Evolutionary conservation across 352 stramenopile genomes (phyloP).

Genomic region (Phytophthora aleatoria): DNA sequence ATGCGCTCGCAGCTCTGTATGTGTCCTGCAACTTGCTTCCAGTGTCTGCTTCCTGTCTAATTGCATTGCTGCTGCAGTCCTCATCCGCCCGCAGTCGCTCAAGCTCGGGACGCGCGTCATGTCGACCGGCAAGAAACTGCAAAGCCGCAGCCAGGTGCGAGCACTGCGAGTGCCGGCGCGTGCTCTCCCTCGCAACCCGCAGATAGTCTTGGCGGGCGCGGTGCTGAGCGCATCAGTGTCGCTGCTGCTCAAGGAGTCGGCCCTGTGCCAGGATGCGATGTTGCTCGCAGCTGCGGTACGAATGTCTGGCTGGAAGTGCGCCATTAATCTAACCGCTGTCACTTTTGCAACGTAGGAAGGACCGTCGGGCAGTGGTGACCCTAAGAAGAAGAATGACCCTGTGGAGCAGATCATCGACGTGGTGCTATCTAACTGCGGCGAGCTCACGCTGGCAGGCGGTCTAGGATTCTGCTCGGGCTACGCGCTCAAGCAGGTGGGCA

Average conservation of each 20-base stretch:
- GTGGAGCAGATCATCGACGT: slow-evolving; percentile 72
- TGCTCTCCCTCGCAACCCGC: slow-evolving; percentile 25
- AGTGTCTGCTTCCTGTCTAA: not conserved
- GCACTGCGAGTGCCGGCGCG: slow-evolving; percentile 32
- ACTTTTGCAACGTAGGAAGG: slow-evolving; percentile 33
- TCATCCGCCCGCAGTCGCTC: slow-evolving; percentile 47
- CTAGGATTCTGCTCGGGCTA: slow-evolving; percentile 88
- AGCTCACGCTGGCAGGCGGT: slow-evolving; percentile 70
- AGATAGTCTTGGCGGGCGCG: slow-evolving; percentile 48
- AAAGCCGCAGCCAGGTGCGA: slow-evolving; percentile 35
- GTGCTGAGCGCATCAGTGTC: slow-evolving; percentile 52
- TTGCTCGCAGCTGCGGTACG: slow-evolving; percentile 35
- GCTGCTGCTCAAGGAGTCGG: slow-evolving; percentile 42
- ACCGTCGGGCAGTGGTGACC: slow-evolving; percentile 30
- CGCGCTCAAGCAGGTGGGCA: slow-evolving; percentile 84
- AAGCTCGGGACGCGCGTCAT: slow-evolving; percentile 40
- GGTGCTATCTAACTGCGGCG: slow-evolving; percentile 60
- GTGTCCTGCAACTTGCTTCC: slow-evolving; percentile 6
- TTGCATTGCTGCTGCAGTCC: slow-evolving; percentile 29
- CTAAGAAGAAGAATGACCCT: slow-evolving; percentile 50
- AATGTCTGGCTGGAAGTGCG: not conserved
- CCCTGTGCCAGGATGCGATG: slow-evolving; percentile 58
- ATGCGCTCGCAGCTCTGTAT: slow-evolving; percentile 57
- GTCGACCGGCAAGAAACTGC: slow-evolving; percentile 37
- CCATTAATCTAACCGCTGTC: not conserved